These are phyloP conservation scores for Crithidia thermophila DNA, from an alignment of 208 protist genomes.

Conservation along the genomic window DNA sequence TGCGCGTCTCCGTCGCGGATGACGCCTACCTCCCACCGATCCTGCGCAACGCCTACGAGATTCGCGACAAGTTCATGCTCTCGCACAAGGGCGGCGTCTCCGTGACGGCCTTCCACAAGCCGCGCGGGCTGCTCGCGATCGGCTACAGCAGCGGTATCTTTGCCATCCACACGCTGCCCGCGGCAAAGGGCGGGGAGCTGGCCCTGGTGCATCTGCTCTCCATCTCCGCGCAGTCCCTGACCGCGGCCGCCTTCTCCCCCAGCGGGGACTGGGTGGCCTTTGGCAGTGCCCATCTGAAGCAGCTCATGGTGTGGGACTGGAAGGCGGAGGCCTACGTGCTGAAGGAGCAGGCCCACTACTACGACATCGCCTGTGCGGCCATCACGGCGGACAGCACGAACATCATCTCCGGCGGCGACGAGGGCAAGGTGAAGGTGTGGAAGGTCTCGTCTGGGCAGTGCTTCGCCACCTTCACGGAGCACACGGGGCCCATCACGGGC, in stretches of 20 bases:
- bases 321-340: constrained; percentile 91
- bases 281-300: constrained; percentile 86
- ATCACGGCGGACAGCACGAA: constrained; percentile 88
- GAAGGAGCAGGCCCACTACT: constrained; percentile 94
- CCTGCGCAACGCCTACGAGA: constrained; percentile 80
- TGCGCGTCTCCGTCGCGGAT: constrained; percentile 77
- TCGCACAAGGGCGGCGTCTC: constrained; percentile 88
- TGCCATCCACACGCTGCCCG: constrained; percentile 75
- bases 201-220: constrained; percentile 88
- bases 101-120: constrained; percentile 76
- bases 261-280: constrained; percentile 90
- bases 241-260: constrained; percentile 80
- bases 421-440: constrained; percentile 96
- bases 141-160: constrained; percentile 93
- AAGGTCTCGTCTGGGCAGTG: constrained; percentile 89
- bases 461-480: constrained; percentile 94
- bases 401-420: constrained; percentile 92
- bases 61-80: constrained; percentile 87
- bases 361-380: constrained; percentile 88
- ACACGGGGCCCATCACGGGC: constrained; percentile 84
- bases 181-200: constrained; percentile 39
- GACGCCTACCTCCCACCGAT: constrained; percentile 72
- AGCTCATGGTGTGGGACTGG: constrained; percentile 96
- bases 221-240: constrained; percentile 91
- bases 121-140: constrained; percentile 78